Conservation (phyloP, 345 rosid genomes). For the Passiflora organensis region DNA sequence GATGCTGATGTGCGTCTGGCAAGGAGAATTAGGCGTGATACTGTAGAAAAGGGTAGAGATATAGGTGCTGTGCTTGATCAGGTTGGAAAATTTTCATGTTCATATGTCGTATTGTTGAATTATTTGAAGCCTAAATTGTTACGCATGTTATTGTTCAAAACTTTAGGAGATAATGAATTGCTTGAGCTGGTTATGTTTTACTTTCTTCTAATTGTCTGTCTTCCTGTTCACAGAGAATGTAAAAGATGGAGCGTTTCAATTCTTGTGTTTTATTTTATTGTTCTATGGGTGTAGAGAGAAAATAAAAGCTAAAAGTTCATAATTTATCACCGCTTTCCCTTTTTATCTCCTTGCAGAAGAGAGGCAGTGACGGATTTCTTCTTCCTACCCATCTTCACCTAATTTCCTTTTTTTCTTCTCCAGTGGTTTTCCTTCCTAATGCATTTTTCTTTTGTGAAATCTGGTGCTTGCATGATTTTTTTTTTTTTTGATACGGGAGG, state of each 20-base stretch:
- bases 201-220: not conserved
- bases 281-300: not conserved
- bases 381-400: too few relatives aligned
- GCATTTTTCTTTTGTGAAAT: too few relatives aligned
- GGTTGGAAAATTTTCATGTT: constrained; percentile 36
- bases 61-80: constrained; percentile 88
- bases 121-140: not conserved
- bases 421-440: too few relatives aligned
- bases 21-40: constrained; percentile 93
- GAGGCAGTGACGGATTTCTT: too few relatives aligned
- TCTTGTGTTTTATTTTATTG: not conserved
- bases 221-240: too few relatives aligned
- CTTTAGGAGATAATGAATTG: not conserved
- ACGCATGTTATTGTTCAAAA: not conserved
- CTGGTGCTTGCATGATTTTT: too few relatives aligned
- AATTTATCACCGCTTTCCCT: too few relatives aligned
- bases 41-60: constrained; percentile 82
- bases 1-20: constrained; percentile 99
- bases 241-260: not conserved
- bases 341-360: too few relatives aligned
- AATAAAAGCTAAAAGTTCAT: too few relatives aligned
- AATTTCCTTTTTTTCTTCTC: too few relatives aligned
- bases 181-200: not conserved
- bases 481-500: too few relatives aligned
- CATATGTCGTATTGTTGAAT: not conserved